Base-by-base conservation (phyloP, 768 basidiomycete genomes). In the Boletus subparvulus region DNA sequence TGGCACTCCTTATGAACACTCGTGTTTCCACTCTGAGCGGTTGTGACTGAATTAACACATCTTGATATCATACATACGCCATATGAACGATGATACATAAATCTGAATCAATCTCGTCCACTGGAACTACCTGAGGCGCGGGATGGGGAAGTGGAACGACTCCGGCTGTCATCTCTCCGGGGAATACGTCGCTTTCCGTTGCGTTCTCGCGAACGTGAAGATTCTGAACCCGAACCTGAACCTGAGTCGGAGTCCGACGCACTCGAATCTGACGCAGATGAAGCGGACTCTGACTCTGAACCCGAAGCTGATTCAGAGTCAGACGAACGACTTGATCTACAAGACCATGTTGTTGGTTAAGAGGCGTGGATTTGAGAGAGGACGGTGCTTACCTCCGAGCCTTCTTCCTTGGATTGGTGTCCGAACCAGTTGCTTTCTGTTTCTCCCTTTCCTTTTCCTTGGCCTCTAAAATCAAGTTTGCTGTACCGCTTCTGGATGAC, bases 1-100 rank as follows among this genome's bases (percentile, higher is more conserved):
- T 97, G 49, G 92, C 92, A 9, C 79, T 97, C 32, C 90, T 97
- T 46, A 89, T 97, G 85, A 94, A 97, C 74, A 90, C 92, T 11
- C 81, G 78, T 68, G 87, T 86, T 1, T 78, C 80, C 12, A 76
- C 78, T 36, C 68, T 76, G 30, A 47, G 44, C 41, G 61, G 54
- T 53, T 72, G 70, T 36, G 21, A 52, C 17, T 70, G 33, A 68
- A 48, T 47, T 28, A 49, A 56, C 33, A 47, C 26, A 36, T 42
- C n/a, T 16, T 44, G 32, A 37, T 49, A 50, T 54, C 35, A 44
- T 66, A 64, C 61, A 59, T 59, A 63, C 50, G 55, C 35, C 12
- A 50, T 42, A 26, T 57, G 32, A 56, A 55, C 33, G 51, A 52
- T 44, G 40, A 33, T 49, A 60, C 33, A 55, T 52, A 47, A 44